Percentiles rank a stretch among this genome's conserved stretches.
Conservation (phyloP, 202 grass and related monocot genomes). For the Bolboschoenoplectus hybrid region DNA sequence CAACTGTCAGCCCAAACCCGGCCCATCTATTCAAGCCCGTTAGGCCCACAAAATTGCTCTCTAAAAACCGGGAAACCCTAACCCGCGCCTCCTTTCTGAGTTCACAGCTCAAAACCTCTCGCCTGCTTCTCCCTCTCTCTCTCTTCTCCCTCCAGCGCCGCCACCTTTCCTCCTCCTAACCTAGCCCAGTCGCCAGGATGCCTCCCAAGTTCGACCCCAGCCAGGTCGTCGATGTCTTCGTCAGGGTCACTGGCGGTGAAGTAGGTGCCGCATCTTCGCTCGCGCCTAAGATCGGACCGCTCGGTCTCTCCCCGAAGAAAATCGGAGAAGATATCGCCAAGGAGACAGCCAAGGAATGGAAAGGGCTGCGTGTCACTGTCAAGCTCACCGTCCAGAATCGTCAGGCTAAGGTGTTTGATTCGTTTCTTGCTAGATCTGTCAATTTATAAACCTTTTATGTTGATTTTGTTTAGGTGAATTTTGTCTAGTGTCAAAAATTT, state of each 20-base stretch:
- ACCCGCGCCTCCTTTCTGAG: slow-evolving; percentile 14
- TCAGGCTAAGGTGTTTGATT: slow-evolving; percentile 71
- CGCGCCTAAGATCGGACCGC: slow-evolving; percentile 83
- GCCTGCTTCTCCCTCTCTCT: slow-evolving; percentile 38
- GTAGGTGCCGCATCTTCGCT: slow-evolving; percentile 84
- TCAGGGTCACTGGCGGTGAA: slow-evolving; percentile 87
- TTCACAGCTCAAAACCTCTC: slow-evolving; percentile 31
- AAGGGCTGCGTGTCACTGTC: slow-evolving; percentile 93
- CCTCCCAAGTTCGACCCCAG: slow-evolving; percentile 84
- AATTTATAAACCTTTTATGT: not conserved
- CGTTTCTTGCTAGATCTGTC: not conserved
- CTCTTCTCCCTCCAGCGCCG: slow-evolving; percentile 26
- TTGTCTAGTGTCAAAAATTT: not conserved
- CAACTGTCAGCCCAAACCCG: not conserved
- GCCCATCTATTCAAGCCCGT: not conserved
- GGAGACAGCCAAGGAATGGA: slow-evolving; percentile 95
- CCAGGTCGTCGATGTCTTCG: slow-evolving; percentile 84
- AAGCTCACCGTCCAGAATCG: slow-evolving; percentile 95
- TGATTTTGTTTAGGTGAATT: not conserved
- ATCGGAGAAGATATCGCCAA: slow-evolving; percentile 95
- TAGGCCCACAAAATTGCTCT: not conserved
- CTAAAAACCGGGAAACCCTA: slow-evolving; percentile 48
- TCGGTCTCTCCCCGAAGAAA: slow-evolving; percentile 96
- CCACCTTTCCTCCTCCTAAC: not conserved
- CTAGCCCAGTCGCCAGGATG: slow-evolving; percentile 39